Percentiles rank a stretch among this genome's conserved stretches.
These are phyloP conservation scores for Aspergillus luchuensis DNA, from an alignment of 2,329 filamentous ascomycete genomes.

Conservation along the genomic window DNA sequence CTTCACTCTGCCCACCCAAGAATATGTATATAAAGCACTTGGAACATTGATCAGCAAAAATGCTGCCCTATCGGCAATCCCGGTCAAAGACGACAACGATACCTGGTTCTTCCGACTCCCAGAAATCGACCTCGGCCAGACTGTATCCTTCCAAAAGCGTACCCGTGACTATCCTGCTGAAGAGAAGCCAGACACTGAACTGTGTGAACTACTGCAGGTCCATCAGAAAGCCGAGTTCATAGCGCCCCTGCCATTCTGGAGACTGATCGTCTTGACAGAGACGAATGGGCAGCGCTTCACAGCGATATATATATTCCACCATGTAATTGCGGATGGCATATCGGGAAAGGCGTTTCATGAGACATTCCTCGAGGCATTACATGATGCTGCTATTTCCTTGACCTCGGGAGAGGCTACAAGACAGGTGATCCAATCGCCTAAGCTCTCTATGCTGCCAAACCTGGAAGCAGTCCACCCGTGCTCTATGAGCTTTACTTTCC, in stretches of 20 bases:
- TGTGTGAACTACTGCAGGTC: constrained; percentile 43
- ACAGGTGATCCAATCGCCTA: constrained; percentile 24
- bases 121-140: constrained; percentile 43
- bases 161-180: constrained; percentile 11
- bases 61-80: constrained; percentile 48
- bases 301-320: constrained; percentile 51
- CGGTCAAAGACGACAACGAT: constrained; percentile 41
- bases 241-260: constrained; percentile 47
- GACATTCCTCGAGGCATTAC: constrained; percentile 43
- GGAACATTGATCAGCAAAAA: constrained; percentile 43
- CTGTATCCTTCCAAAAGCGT: constrained; percentile 40
- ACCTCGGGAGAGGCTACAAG: constrained; percentile 18
- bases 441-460: constrained; percentile 40
- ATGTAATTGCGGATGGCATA: constrained; percentile 51
- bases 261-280: constrained; percentile 42
- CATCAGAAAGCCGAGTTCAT: constrained; percentile 48
- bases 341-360: constrained; percentile 51
- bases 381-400: constrained; percentile 14
- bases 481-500: constrained; percentile 38
- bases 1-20: constrained; percentile 28
- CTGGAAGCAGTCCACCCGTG: constrained; percentile 47
- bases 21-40: constrained; percentile 42
- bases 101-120: constrained; percentile 50
- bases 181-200: constrained; percentile 39
- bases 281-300: constrained; percentile 40